Evolutionary conservation across 805 yeast species (phyloP).

Genomic region (Ogataea methylovora): DNA sequence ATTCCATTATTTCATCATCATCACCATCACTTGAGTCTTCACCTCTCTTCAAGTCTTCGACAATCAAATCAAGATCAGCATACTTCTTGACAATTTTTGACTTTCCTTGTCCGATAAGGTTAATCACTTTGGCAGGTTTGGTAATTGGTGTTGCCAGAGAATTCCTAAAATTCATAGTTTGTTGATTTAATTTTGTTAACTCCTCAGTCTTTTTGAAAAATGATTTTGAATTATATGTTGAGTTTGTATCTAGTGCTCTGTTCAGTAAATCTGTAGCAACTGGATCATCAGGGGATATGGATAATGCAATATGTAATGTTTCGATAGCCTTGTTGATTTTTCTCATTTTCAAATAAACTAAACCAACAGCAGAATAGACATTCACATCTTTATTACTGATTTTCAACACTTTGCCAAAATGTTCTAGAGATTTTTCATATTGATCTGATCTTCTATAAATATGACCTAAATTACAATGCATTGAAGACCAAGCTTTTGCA

Average conservation of each 20-base stretch:
- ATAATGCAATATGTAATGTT: slow-evolving; percentile 71
- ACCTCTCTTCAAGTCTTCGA: slow-evolving; percentile 34
- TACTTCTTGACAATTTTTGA: not conserved
- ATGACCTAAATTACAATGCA: slow-evolving; percentile 83
- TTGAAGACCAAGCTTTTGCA: slow-evolving; percentile 76
- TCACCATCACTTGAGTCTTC: slow-evolving; percentile 33
- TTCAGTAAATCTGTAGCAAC: slow-evolving; percentile 75
- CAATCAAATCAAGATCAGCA: slow-evolving; percentile 27
- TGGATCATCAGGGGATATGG: slow-evolving; percentile 72
- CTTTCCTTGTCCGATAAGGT: slow-evolving; percentile 15
- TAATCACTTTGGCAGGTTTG: slow-evolving; percentile 12
- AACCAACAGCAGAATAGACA: slow-evolving; percentile 76
- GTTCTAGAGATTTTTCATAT: slow-evolving; percentile 58
- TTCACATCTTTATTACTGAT: slow-evolving; percentile 63
- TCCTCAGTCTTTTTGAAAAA: slow-evolving; percentile 1
- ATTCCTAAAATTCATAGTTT: not conserved
- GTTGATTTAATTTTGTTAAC: not conserved
- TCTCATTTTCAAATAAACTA: slow-evolving; percentile 67
- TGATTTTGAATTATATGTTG: slow-evolving; percentile 4
- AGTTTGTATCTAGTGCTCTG: slow-evolving; percentile 66
- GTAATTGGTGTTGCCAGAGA: slow-evolving; percentile 14
- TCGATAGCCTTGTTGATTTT: slow-evolving; percentile 62
- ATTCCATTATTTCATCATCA: slow-evolving; percentile 48
- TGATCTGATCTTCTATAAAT: slow-evolving; percentile 66
- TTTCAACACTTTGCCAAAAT: slow-evolving; percentile 70